These are phyloP conservation scores for Willaertia magna DNA, from an alignment of 208 protist genomes.

Conservation along the genomic window DNA sequence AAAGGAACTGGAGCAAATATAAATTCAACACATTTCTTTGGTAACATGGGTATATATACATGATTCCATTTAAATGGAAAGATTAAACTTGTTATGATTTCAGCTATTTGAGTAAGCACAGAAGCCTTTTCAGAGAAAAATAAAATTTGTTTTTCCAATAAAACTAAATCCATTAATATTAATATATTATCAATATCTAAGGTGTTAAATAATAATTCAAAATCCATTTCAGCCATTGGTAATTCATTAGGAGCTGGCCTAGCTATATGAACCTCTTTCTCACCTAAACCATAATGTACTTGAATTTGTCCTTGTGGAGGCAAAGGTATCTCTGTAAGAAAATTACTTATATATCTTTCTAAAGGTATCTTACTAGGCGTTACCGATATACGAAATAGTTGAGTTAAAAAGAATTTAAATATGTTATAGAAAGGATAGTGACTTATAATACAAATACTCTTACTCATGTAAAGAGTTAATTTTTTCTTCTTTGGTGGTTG, in stretches of 20 bases:
- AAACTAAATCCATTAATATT: not conserved
- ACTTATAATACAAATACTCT: slow-evolving; percentile 1
- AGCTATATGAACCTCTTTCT: not conserved
- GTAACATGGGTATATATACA: slow-evolving; percentile 27
- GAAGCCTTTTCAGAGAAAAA: not conserved
- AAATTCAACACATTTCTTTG: slow-evolving; percentile 10
- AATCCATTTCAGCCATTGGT: not conserved
- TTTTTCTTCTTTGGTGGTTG: not conserved
- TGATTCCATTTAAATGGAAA: slow-evolving; percentile 26
- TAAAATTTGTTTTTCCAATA: slow-evolving; percentile 5
- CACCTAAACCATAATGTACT: not conserved
- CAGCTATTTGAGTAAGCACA: not conserved
- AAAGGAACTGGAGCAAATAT: slow-evolving; percentile 22
- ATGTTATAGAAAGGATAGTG: slow-evolving; percentile 5
- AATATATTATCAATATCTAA: not conserved
- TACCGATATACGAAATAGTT: not conserved
- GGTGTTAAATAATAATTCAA: not conserved
- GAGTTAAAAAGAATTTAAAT: slow-evolving; percentile 11
- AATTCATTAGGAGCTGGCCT: slow-evolving; percentile 6
- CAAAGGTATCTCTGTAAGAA: not conserved
- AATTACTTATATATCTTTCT: slow-evolving; percentile 7
- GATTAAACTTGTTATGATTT: not conserved
- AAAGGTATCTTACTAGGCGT: not conserved
- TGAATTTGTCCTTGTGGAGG: not conserved
- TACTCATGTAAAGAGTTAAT: not conserved